phyloP scores from a whole-genome alignment of 306 rosid genomes.

The Myrica gale region DNA sequence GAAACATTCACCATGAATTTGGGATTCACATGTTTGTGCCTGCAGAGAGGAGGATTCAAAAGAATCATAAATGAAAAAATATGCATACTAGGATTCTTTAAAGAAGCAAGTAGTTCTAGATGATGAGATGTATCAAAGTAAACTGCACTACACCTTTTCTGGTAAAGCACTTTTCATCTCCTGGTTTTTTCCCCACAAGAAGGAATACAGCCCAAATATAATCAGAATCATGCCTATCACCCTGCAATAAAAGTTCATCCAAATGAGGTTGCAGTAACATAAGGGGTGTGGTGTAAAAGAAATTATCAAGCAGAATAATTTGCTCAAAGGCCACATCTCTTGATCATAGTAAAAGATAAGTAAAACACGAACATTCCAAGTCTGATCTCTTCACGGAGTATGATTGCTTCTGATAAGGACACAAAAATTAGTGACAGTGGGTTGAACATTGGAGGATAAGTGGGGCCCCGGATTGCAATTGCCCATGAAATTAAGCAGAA shows the following conservation, averaged over 20 bases:
- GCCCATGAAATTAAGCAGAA: slow-evolving; percentile 59
- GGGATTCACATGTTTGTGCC: no score
- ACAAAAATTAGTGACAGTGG: slow-evolving; percentile 65
- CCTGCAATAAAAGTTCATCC: slow-evolving; percentile 33
- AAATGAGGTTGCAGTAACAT: background rate
- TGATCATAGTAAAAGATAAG: background rate
- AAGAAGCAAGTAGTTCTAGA: no score
- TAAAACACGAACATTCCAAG: slow-evolving; percentile 48
- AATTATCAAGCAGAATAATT: background rate
- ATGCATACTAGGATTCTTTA: no score
- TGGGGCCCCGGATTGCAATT: slow-evolving; percentile 53
- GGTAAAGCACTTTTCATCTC: slow-evolving; percentile 20
- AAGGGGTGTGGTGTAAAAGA: background rate
- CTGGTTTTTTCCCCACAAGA: slow-evolving; percentile 55
- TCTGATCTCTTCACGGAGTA: slow-evolving; percentile 47
- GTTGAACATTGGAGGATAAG: slow-evolving; percentile 71
- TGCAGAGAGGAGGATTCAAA: no score
- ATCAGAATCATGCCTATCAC: slow-evolving; percentile 56
- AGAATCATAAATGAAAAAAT: no score
- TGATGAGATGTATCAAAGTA: no score
- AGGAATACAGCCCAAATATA: slow-evolving; percentile 53
- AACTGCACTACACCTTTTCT: background rate
- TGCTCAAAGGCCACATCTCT: background rate
- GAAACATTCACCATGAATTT: no score
- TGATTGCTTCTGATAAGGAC: slow-evolving; percentile 48